Evolutionary conservation across 345 rosid species (phyloP), one percentile per base, ranked within the genome.

Genomic region (Populus davidiana): DNA sequence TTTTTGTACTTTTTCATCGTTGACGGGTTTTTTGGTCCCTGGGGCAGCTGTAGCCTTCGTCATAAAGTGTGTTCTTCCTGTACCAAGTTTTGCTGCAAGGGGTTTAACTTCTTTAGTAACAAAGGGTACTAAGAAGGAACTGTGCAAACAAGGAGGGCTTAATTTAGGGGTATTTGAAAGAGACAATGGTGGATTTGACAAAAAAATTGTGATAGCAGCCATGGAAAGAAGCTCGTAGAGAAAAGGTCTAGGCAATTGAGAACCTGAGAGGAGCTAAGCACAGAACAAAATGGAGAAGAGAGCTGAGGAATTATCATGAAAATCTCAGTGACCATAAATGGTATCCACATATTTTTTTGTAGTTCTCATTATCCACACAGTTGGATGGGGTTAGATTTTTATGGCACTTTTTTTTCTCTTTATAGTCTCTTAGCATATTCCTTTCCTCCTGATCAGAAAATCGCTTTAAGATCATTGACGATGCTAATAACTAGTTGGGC

Each of bases 201-300:
- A 81, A 85, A 86, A 85, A 82, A 83, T 86, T 14, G 93, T 70
- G 70, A 88, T 64, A 25, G 86, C 47, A 81, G 97, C 93, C 90
- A 86, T 88, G 65, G 91, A 73, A 35, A 17, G 11, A 29, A 54
- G 54, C 18, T 36, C 7, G 29, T 1, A 2, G 70, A 64, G 66
- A 59, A 35, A 5, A 65, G 20, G 8, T 29, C 33, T 7, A 12
- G 54, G 44, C 29, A 69, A 59, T 59, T 12, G 74, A 11, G 25
- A 67, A 36, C 35, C 23, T 10, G 13, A 17, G 54, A 41, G 59
- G 20, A 43, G 17, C 68, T 13, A 64, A 33, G 31, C 5, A n/a
- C 44, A n/a, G 3, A 43, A 0, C 13, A n/a, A 13, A 21, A 41
- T 16, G 50, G 33, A 31, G 62, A 12, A 18, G 43, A 27, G 39